Evolutionary conservation across 2,329 filamentous ascomycete genomes (phyloP), one percentile per base, ranked within the genome.

Genomic region (Aciculosporium take): DNA sequence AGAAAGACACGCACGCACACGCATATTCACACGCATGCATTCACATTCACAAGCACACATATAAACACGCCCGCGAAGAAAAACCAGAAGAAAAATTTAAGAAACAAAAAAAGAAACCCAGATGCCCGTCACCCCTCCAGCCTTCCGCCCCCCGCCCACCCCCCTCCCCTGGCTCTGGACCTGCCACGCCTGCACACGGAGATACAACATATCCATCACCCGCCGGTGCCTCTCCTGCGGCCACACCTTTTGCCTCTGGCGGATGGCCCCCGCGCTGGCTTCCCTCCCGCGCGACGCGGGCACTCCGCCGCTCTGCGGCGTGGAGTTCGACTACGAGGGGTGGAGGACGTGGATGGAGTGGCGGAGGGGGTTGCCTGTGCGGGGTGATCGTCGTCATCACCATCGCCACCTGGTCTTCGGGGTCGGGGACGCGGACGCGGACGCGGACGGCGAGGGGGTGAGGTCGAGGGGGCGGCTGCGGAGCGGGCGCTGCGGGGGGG

Each of bases 181-280:
- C 21, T 64, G 61, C 46, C 51, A 56, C 46, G 1, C 21, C 9
- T 65, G 62, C 51, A 13, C 31, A 10, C 37, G 12, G 2, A 23
- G 25, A 1, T 62, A 56, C 49, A 49, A 44, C 32, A 43, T 63
- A 6, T 46, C 48, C 37, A 53, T 48, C 44, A 65, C 62, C 34
- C 56, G 58, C 8, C 53, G 58, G 18, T 62, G 66, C 39, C 56
- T 68, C 35, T 51, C 56, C 30, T 64, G 64, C 54, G 51, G 52
- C 41, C 60, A 64, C 51, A 38, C 37, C 24, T 54, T 59, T 45
- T 65, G 64, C 51, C 54, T 51, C 20, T 46, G 49, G 23, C 25
- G 39, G 4, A 18, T 36, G 10, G n/a, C n/a, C n/a, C n/a, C n/a
- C n/a, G n/a, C n/a, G n/a, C n/a, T n/a, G n/a, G n/a, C n/a, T n/a